Evolutionary conservation across 768 basidiomycete genomes (phyloP), one percentile per base, ranked within the genome.

Genomic region (Agaricus subrufescens): DNA sequence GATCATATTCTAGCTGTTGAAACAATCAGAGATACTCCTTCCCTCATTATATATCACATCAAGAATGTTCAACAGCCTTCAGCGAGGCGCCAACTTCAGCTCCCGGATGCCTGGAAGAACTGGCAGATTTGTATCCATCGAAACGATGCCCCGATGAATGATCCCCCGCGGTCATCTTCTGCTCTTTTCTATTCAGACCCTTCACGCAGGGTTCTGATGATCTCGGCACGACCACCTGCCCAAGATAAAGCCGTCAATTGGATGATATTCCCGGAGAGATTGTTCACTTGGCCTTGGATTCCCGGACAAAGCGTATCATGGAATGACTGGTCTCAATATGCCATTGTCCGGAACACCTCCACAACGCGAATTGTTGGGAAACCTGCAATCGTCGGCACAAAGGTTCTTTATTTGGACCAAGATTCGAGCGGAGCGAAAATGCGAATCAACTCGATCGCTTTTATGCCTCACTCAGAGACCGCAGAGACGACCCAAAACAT

Each of bases 171-270:
- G 26, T 38, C 66, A 72, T 29, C 62, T 76, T 75, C 67, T 46
- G 78, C 81, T 7, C 65, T 85, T n/a, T 86, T 86, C 63, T 80
- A 79, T 58, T 71, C 75, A 37, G 82, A 85, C 60, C 80, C 83
- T 7, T 70, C 74, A 34, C 71, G 72, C 54, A 77, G 82, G 31
- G 64, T 83, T 54, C 71, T 80, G 19, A 73, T 79, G 46, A 60
- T 85, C 46, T 71, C 74, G 30, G 79, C 80, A 37, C 76, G 74
- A 53, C 70, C 73, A 3, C 64, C 70, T 25, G 63, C 67, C 34
- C 68, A 70, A 29, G 69, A 70, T 19, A 70, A 38, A 61, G 43
- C 65, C 56, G 52, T 72, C 63, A 76, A 77, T 61, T 85, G 74
- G 79, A 69, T 84, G 53, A 76, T 83, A 54, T 71, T 85, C 54